Conservation (phyloP, 805 yeast genomes). For the Candida ponderosae region DNA sequence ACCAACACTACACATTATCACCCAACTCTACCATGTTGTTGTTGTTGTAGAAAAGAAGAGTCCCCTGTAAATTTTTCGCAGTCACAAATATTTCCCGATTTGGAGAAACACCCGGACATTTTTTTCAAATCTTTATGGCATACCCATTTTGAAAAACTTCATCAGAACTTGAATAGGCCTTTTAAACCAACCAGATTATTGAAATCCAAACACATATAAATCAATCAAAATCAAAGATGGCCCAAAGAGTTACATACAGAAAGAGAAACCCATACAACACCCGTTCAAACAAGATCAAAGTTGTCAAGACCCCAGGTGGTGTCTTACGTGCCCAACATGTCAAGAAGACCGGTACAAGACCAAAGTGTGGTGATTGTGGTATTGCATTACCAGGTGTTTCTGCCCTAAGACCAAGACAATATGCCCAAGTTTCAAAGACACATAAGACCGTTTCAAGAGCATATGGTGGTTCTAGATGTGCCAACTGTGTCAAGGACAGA, state of each 20-base stretch:
- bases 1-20: too few species aligned
- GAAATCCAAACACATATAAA: constrained; percentile 65
- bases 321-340: constrained; percentile 90
- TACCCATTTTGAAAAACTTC: not conserved
- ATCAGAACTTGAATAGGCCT: too few species aligned
- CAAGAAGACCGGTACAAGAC: constrained; percentile 83
- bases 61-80: not conserved
- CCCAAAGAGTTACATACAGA: constrained; percentile 99
- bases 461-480: constrained; percentile 96
- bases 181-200: constrained; percentile 9
- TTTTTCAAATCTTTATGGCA: not conserved
- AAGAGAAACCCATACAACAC: constrained; percentile 99
- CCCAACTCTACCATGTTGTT: too few species aligned
- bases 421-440: constrained; percentile 85
- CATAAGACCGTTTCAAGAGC: constrained; percentile 95
- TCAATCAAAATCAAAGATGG: constrained; percentile 64
- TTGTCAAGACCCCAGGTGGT: constrained; percentile 99
- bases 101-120: not conserved
- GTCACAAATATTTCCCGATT: not conserved
- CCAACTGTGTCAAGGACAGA: constrained; percentile 95
- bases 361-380: constrained; percentile 88
- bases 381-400: constrained; percentile 71
- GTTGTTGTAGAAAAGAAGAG: not conserved
- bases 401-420: constrained; percentile 91
- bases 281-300: constrained; percentile 96